Conservation (phyloP, 108 stramenopile species). For the Cyclotella distinguenda region DNA sequence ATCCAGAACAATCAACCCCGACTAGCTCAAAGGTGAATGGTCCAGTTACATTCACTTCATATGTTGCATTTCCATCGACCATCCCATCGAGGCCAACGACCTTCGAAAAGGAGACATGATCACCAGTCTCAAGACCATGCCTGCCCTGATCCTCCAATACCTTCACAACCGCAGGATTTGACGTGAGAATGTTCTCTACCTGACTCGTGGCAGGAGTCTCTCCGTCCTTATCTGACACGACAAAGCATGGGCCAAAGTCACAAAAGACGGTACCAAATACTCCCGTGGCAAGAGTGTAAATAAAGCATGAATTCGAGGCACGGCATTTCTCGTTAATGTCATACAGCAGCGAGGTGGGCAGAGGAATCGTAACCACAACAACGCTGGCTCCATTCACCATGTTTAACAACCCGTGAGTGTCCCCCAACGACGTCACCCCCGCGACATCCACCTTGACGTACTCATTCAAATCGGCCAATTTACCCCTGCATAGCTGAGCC, state of each 20-base stretch:
- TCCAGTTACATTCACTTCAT: constrained; percentile 83
- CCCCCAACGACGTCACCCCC: constrained; percentile 52
- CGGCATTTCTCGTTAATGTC: constrained; percentile 79
- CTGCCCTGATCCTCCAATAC: constrained; percentile 95
- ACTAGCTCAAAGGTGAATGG: constrained; percentile 92
- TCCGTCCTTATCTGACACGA: constrained; percentile 90
- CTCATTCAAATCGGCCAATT: constrained; percentile 84
- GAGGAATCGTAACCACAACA: constrained; percentile 71
- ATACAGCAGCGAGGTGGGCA: constrained; percentile 62
- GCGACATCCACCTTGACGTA: constrained; percentile 78
- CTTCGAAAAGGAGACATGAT: constrained; percentile 88
- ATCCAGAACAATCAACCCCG: constrained; percentile 53
- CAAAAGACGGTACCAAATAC: constrained; percentile 94
- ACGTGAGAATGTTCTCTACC: constrained; percentile 84
- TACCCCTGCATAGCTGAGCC: constrained; percentile 56
- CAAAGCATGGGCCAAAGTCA: constrained; percentile 92
- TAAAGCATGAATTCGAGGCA: constrained; percentile 59
- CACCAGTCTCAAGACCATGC: constrained; percentile 95
- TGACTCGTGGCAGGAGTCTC: constrained; percentile 88
- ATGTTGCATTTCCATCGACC: constrained; percentile 59
- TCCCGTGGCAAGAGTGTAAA: constrained; percentile 75
- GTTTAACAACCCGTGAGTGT: constrained; percentile 47
- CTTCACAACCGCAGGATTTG: constrained; percentile 84
- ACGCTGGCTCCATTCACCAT: constrained; percentile 55
- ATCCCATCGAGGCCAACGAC: constrained; percentile 75